phyloP scores from a whole-genome alignment of 163 green algal genomes.

The Smithsoniella earleae region DNA sequence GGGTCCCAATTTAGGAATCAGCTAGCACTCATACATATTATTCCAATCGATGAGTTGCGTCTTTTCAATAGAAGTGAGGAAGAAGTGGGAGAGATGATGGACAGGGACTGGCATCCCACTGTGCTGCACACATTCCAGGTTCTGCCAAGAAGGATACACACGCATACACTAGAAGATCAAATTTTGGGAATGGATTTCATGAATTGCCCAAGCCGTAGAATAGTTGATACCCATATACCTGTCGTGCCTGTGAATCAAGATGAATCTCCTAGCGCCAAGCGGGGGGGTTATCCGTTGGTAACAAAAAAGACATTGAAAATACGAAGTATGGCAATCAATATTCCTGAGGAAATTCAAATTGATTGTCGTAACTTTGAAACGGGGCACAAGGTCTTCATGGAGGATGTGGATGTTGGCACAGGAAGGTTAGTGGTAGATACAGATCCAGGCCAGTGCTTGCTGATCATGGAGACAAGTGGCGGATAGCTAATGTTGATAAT shows the following conservation, averaged over 20 bases:
- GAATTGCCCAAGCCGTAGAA: conserved; percentile 6
- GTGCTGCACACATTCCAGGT: conserved; percentile 18
- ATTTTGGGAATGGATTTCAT: conserved; percentile 17
- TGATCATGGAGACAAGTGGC: conserved; percentile 9
- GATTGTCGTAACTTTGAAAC: conserved; percentile 16
- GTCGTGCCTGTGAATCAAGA: conserved; percentile 21
- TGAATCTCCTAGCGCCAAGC: conserved; percentile 3
- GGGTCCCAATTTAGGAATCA: neutral
- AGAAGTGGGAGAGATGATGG: conserved; percentile 19
- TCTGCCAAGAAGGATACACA: neutral
- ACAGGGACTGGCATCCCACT: conserved; percentile 7
- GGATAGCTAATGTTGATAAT: neutral
- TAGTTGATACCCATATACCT: neutral
- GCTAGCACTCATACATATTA: conserved; percentile 15
- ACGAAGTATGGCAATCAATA: conserved; percentile 4
- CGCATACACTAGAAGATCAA: neutral
- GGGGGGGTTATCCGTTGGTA: conserved; percentile 18
- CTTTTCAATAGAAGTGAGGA: conserved; percentile 13
- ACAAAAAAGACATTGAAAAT: conserved; percentile 23
- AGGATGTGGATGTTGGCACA: neutral
- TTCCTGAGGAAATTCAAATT: neutral
- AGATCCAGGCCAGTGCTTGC: neutral
- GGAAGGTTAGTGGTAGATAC: neutral
- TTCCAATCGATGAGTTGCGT: conserved; percentile 1
- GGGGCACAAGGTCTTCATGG: conserved; percentile 23